Evolutionary conservation across 768 basidiomycete genomes (phyloP).

Genomic region (Mycena rebaudengoi): DNA sequence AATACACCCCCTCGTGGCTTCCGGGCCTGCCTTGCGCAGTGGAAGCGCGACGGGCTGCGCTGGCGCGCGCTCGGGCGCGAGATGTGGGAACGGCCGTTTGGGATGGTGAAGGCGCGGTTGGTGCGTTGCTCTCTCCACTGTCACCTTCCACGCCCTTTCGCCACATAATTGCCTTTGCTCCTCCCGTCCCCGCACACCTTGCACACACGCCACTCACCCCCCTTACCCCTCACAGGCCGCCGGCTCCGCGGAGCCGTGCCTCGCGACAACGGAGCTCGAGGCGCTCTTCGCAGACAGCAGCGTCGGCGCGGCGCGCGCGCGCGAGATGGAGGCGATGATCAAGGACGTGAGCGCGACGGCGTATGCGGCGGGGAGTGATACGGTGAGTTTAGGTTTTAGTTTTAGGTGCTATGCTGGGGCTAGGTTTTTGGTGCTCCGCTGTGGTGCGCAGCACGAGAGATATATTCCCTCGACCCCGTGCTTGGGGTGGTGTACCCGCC

Average conservation of each 20-base stretch:
- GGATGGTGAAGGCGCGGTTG: constrained; percentile 35
- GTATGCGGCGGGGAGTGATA: constrained; percentile 51
- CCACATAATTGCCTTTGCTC: too few species aligned
- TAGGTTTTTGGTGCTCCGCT: too few species aligned
- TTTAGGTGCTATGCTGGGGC: too few species aligned
- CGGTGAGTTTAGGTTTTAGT: constrained; percentile 33
- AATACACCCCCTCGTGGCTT: constrained; percentile 55
- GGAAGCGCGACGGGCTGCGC: constrained; percentile 47
- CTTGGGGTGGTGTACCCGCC: too few species aligned
- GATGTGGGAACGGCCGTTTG: constrained; percentile 47
- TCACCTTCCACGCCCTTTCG: too few species aligned
- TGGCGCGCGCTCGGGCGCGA: constrained; percentile 44
- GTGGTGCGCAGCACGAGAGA: too few species aligned
- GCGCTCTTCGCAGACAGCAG: constrained; percentile 1
- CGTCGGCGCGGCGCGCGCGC: constrained; percentile 8
- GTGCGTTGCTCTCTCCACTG: too few species aligned
- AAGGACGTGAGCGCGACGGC: constrained; percentile 37
- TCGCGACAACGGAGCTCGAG: constrained; percentile 23
- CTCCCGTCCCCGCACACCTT: too few species aligned
- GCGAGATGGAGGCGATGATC: constrained; percentile 25
- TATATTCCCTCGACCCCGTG: too few species aligned
- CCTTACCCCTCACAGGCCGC: too few species aligned
- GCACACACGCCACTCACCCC: too few species aligned
- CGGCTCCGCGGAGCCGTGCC: constrained; percentile 19
- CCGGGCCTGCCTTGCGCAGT: constrained; percentile 57